A percentile compares a stretch with the other conserved stretches of the same genome.
phyloP scores from a whole-genome alignment of 345 rosid genomes.

The Eucalyptus decipiens region DNA sequence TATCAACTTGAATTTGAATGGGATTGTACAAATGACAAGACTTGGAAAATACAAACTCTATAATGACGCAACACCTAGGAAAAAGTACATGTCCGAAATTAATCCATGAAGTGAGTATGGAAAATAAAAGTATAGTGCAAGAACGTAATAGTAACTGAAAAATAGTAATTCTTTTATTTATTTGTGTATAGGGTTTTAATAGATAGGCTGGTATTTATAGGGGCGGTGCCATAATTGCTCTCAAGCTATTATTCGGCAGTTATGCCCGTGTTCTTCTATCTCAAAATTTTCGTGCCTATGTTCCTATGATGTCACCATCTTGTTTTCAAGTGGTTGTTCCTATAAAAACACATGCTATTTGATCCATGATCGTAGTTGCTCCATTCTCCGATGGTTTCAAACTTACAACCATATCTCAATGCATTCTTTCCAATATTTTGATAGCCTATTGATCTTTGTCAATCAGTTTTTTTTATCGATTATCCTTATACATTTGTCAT shows the following conservation, averaged over 20 bases:
- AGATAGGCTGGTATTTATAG: not conserved
- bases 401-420: not conserved
- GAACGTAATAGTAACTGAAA: no score
- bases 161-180: no score
- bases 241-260: not conserved
- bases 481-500: no score
- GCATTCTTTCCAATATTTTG: not conserved
- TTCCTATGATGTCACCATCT: not conserved
- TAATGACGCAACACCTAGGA: accelerated
- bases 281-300: not conserved
- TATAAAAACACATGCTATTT: no score
- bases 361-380: not conserved
- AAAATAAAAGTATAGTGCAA: not conserved
- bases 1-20: not conserved
- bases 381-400: not conserved
- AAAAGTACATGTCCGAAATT: no score
- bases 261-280: not conserved
- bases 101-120: not conserved
- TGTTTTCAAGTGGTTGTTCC: not conserved
- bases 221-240: not conserved
- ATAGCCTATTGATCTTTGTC: not conserved
- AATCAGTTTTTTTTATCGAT: no score
- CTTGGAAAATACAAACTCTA: no score
- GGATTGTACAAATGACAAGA: not conserved
- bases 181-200: not conserved